Evolutionary conservation across 768 basidiomycete species (phyloP), one percentile per base, ranked within the genome.

Genomic region (Butyriboletus loyo): DNA sequence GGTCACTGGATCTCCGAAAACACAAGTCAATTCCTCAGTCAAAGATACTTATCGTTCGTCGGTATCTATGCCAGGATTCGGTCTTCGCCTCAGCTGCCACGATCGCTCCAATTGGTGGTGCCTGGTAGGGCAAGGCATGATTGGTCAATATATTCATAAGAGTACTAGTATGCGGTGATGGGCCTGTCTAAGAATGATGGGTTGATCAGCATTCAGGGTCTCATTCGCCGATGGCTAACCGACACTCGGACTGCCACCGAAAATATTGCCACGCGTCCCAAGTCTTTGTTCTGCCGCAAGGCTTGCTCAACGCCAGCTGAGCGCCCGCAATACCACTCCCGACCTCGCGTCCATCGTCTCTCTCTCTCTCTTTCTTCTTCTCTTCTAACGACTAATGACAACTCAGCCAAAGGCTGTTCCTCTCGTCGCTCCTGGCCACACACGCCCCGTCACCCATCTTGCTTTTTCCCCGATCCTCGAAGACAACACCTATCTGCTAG

Each of bases 381-480:
- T 55, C 7, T 58, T 32, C 45, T 53, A n/a, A 71, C 67, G 73
- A 76, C 70, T 76, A 75, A 86, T 85, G 84, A 82, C 81, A 68
- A 60, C 73, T 50, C 79, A 75, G n/a, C 72, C 78, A 59, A 90
- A 86, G 73, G 78, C 84, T 49, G 81, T 84, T 44, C 87, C 89
- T 49, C 86, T 91, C 59, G 89, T 91, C 68, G 89, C 89, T 43
- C 86, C 89, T 62, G 89, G 89, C 54, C 89, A 91, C 68, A 91
- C 89, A 32, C 80, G 89, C 66, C 89, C 89, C 54, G 91, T 98
- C 62, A 92, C 91, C 30, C 92, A 97, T 68, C 85, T 98, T 57
- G 92, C 92, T 50, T 98, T 97, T 75, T 95, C 93, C 22, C 75
- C 84, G 14, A 80, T 90, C 58, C 83, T 92, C 66, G 81, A 92